Evolutionary conservation across 1,284 basidiomycete genomes (phyloP).

Genomic region (Ceratobasidium sp.): DNA sequence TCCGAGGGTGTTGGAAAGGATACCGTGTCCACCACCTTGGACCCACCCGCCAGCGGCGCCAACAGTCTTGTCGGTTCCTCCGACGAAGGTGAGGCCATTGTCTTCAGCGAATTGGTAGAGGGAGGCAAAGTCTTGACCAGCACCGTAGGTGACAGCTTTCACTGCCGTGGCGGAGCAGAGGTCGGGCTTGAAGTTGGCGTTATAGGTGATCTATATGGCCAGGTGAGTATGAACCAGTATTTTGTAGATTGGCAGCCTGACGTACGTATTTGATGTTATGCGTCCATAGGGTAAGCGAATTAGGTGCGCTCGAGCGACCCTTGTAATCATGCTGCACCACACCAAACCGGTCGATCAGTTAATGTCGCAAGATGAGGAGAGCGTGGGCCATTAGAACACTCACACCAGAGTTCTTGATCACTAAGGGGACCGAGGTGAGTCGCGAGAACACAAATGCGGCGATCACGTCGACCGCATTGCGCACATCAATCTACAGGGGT

Average conservation of each 20-base stretch:
- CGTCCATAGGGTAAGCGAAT: constrained; percentile 46
- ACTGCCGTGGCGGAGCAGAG: constrained; percentile 43
- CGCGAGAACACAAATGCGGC: constrained; percentile 62
- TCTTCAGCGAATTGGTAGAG: constrained; percentile 47
- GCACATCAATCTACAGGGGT: constrained; percentile 62
- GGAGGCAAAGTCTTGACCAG: constrained; percentile 38
- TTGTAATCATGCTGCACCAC: constrained; percentile 42
- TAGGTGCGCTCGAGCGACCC: constrained; percentile 35
- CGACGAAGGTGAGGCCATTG: constrained; percentile 48
- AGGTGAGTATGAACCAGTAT: background rate
- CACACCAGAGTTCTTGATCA: constrained; percentile 61
- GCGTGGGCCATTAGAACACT: constrained; percentile 4
- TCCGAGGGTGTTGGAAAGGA: constrained; percentile 42
- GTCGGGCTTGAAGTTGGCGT: constrained; percentile 46
- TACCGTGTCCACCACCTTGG: constrained; percentile 39
- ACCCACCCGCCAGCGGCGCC: constrained; percentile 66
- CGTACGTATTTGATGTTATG: constrained; percentile 48
- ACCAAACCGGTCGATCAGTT: too few species aligned
- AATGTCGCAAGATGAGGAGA: constrained; percentile 19
- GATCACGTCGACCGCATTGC: constrained; percentile 58
- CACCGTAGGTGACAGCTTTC: constrained; percentile 41
- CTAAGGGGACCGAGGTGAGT: constrained; percentile 60
- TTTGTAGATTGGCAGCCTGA: background rate
- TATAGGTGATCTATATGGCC: constrained; percentile 45
- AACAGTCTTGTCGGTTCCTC: constrained; percentile 60